These are phyloP conservation scores for Populus ilicifolia DNA, from an alignment of 345 rosid species.

Conservation along the genomic window DNA sequence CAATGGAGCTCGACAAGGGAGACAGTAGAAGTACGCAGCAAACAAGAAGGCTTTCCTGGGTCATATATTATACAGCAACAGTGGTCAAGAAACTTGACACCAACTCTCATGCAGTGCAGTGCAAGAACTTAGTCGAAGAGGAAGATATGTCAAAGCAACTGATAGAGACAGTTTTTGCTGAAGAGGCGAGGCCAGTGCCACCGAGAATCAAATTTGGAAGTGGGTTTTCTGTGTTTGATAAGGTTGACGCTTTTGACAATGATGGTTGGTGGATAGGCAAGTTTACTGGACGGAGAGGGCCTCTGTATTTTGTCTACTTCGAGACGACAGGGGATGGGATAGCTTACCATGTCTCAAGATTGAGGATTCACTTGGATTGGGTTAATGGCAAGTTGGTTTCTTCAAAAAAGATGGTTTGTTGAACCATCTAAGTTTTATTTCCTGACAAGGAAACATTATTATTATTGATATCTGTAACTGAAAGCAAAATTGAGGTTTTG, in stretches of 20 bases:
- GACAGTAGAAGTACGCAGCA: conserved; percentile 28
- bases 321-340: conserved; percentile 15
- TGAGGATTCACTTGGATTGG: conserved; percentile 35
- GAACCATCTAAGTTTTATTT: not conserved
- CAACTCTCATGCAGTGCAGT: conserved; percentile 21
- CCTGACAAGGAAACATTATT: too few relatives aligned
- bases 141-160: conserved; percentile 19
- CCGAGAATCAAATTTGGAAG: conserved; percentile 3
- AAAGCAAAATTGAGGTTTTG: too few relatives aligned
- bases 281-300: conserved; percentile 12
- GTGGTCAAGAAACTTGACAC: not conserved
- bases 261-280: conserved; percentile 41
- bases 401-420: not conserved
- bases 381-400: conserved; percentile 25
- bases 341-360: conserved; percentile 3
- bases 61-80: too few relatives aligned
- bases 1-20: not conserved
- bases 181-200: conserved; percentile 31
- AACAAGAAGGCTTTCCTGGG: too few relatives aligned
- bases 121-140: conserved; percentile 21
- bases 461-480: too few relatives aligned
- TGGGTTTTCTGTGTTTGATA: not conserved
- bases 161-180: conserved; percentile 22
- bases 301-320: conserved; percentile 19
- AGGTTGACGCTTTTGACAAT: conserved; percentile 28